These are phyloP conservation scores for Blastobotrys indianensis DNA, from an alignment of 1,139 yeast species.

Conservation along the genomic window DNA sequence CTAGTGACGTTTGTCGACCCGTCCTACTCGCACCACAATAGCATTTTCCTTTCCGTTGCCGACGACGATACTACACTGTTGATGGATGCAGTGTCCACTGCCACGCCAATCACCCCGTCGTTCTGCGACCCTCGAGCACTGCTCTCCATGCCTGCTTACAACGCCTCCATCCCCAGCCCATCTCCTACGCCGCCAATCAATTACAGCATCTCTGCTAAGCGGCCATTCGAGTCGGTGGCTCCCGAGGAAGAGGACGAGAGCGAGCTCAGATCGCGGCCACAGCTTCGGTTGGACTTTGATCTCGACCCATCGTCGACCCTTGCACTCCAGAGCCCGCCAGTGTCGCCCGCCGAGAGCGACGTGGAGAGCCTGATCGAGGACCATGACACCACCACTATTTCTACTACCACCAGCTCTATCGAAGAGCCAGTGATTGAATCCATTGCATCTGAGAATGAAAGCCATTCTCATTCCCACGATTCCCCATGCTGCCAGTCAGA, in stretches of 20 bases:
- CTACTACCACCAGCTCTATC: not conserved
- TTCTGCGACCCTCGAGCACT: constrained; percentile 13
- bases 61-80: not conserved
- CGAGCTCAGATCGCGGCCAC: not conserved
- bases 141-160: not conserved
- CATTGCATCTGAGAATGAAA: too few species aligned
- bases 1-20: too few species aligned
- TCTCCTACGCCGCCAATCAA: constrained; percentile 12
- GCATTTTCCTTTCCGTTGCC: too few species aligned
- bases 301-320: not conserved
- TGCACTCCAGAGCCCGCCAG: too few species aligned
- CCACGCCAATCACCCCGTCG: constrained; percentile 1
- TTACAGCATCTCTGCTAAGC: constrained; percentile 3
- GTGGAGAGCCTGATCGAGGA: not conserved
- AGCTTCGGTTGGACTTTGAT: constrained; percentile 5
- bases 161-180: constrained; percentile 7
- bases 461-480: too few species aligned
- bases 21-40: too few species aligned
- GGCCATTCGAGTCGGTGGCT: constrained; percentile 8
- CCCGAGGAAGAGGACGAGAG: not conserved
- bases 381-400: not conserved
- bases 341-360: not conserved
- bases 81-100: constrained; percentile 1
- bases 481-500: too few species aligned
- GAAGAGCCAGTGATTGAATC: too few species aligned